These are phyloP conservation scores for Puccinia horiana DNA, from an alignment of 1,284 basidiomycete genomes.

Conservation along the genomic window DNA sequence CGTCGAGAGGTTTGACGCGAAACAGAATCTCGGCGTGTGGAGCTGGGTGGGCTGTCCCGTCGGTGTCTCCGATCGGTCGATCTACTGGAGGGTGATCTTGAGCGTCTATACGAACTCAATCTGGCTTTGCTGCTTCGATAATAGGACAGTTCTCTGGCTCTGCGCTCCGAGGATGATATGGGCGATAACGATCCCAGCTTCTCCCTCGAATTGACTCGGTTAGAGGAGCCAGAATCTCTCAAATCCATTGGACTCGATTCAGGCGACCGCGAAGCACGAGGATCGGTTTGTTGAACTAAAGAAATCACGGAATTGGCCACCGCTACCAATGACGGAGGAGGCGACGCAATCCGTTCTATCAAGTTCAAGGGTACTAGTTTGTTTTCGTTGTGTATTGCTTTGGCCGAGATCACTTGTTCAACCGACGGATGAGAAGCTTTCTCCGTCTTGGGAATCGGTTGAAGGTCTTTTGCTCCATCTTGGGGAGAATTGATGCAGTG, in stretches of 20 bases:
- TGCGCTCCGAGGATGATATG: not conserved
- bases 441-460: not conserved
- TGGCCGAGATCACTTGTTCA: not conserved
- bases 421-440: not conserved
- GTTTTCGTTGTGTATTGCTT: not conserved
- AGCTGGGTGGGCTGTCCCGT: not conserved
- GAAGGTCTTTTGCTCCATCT: not conserved
- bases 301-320: not conserved
- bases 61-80: not conserved
- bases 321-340: not conserved
- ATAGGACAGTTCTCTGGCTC: not conserved
- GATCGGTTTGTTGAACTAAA: not conserved
- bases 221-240: not conserved
- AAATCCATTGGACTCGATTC: not conserved
- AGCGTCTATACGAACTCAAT: not conserved
- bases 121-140: not conserved
- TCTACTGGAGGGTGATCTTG: not conserved
- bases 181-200: not conserved
- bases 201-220: not conserved
- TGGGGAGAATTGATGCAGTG: not conserved
- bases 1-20: not conserved
- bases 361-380: not conserved
- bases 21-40: not conserved
- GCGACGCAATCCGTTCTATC: not conserved
- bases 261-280: not conserved